A percentile compares a stretch with the other conserved stretches of the same genome.
Evolutionary conservation across 176 grass and related monocot species (phyloP).

Genomic region (Cenchrus americanus): DNA sequence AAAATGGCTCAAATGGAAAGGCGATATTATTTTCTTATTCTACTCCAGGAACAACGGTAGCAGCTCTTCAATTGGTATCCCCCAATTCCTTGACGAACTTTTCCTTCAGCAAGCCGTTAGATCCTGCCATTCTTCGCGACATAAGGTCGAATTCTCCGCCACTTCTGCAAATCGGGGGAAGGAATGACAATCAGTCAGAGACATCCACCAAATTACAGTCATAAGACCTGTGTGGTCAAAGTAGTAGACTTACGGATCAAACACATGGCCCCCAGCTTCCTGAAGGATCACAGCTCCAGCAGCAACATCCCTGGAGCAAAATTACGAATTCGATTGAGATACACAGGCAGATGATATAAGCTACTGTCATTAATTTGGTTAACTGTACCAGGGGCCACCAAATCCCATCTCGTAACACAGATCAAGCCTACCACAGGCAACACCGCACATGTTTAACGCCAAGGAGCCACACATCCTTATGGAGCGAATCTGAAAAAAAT

Average conservation of each 20-base stretch:
- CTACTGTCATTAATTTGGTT: neutral
- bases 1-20: neutral
- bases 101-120: conserved; percentile 81
- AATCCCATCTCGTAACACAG: conserved; percentile 96
- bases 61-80: conserved; percentile 35
- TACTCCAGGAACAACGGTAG: neutral
- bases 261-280: conserved; percentile 90
- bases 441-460: conserved; percentile 87
- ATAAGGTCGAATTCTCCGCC: conserved; percentile 80
- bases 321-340: conserved; percentile 9
- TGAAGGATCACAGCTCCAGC: conserved; percentile 89
- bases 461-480: conserved; percentile 94
- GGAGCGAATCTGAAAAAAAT: conserved; percentile 77
- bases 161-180: conserved; percentile 49
- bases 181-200: neutral
- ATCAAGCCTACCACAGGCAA: conserved; percentile 96
- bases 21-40: conserved; percentile 27
- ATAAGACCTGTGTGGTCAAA: neutral
- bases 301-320: conserved; percentile 79
- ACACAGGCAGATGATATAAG: neutral
- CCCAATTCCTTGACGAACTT: conserved; percentile 59
- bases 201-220: neutral
- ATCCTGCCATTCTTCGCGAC: conserved; percentile 74
- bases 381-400: conserved; percentile 83
- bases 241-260: conserved; percentile 74